phyloP scores from a whole-genome alignment of 352 stramenopile species.

The Globisporangium spiculum region DNA sequence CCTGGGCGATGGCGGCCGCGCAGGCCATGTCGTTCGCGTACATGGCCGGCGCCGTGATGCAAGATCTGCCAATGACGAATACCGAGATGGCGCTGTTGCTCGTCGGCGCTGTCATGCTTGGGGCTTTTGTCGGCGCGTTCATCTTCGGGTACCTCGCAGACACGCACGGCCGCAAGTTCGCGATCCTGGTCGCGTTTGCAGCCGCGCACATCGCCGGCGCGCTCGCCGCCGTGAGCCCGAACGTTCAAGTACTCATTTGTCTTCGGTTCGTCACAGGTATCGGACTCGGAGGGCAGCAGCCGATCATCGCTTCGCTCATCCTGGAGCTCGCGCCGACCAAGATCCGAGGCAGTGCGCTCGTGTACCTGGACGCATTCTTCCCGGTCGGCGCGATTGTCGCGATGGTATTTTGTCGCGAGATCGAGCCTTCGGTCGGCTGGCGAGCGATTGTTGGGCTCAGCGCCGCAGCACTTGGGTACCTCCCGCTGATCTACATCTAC shows the following conservation, averaged over 20 bases:
- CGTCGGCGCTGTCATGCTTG: constrained; percentile 14
- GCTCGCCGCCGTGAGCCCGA: neutral
- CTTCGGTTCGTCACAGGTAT: neutral
- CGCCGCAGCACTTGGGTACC: neutral
- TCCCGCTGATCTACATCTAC: neutral
- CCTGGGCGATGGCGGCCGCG: neutral
- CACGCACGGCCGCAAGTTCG: constrained; percentile 14
- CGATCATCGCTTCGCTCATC: constrained; percentile 15
- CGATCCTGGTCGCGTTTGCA: constrained; percentile 12
- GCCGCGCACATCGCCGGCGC: neutral
- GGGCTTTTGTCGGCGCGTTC: constrained; percentile 17
- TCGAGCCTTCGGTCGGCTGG: constrained; percentile 6
- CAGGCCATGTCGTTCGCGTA: constrained; percentile 4
- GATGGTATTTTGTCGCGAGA: neutral
- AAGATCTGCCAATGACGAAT: neutral
- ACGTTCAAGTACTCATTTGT: neutral
- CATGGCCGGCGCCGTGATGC: neutral
- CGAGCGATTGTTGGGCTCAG: neutral
- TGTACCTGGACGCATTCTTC: constrained; percentile 22
- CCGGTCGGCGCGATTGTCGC: constrained; percentile 16
- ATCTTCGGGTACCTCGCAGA: constrained; percentile 18
- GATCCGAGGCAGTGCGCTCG: constrained; percentile 20
- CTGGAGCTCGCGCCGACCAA: constrained; percentile 23
- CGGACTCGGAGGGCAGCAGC: constrained; percentile 19
- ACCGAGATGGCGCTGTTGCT: neutral